phyloP scores from a whole-genome alignment of 2,329 filamentous ascomycete genomes.

The Elsinoe australis region DNA sequence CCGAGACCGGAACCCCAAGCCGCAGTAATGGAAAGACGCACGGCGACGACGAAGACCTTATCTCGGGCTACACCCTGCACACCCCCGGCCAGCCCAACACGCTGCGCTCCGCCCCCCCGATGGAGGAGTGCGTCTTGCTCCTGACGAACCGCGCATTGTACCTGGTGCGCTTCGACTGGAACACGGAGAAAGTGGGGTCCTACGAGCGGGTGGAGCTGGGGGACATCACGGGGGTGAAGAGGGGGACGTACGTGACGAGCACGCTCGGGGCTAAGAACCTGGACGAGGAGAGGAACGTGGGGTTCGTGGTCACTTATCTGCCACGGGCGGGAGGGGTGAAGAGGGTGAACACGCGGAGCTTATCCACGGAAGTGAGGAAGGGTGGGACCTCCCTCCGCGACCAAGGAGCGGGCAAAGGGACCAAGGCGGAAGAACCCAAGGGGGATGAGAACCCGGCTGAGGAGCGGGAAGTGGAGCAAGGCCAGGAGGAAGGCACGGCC shows the following conservation, averaged over 20 bases:
- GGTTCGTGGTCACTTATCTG: slow-evolving; percentile 71
- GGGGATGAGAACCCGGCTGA: too few species aligned
- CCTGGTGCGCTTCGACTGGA: slow-evolving; percentile 88
- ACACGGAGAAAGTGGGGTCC: slow-evolving; percentile 83
- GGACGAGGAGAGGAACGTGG: slow-evolving; percentile 70
- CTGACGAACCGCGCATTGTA: slow-evolving; percentile 81
- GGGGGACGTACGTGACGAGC: slow-evolving; percentile 84
- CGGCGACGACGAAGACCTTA: slow-evolving; percentile 75
- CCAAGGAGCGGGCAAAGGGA: slow-evolving; percentile 24
- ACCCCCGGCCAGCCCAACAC: slow-evolving; percentile 66
- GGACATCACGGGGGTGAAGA: slow-evolving; percentile 63
- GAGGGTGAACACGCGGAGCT: slow-evolving; percentile 75
- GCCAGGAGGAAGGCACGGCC: slow-evolving; percentile 18
- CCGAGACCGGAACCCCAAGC: not conserved
- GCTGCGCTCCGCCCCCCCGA: slow-evolving; percentile 57
- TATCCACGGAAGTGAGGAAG: slow-evolving; percentile 47
- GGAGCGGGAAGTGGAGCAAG: too few species aligned
- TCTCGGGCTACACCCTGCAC: slow-evolving; percentile 82
- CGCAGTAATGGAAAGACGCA: too few species aligned
- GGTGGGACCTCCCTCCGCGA: slow-evolving; percentile 26
- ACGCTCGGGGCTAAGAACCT: slow-evolving; percentile 70
- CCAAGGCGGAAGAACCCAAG: not conserved
- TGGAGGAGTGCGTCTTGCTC: slow-evolving; percentile 82
- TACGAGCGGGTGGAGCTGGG: slow-evolving; percentile 79
- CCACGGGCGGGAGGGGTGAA: slow-evolving; percentile 63